Evolutionary conservation across 1,139 yeast species (phyloP).

Genomic region (Protomyces macrosporus): DNA sequence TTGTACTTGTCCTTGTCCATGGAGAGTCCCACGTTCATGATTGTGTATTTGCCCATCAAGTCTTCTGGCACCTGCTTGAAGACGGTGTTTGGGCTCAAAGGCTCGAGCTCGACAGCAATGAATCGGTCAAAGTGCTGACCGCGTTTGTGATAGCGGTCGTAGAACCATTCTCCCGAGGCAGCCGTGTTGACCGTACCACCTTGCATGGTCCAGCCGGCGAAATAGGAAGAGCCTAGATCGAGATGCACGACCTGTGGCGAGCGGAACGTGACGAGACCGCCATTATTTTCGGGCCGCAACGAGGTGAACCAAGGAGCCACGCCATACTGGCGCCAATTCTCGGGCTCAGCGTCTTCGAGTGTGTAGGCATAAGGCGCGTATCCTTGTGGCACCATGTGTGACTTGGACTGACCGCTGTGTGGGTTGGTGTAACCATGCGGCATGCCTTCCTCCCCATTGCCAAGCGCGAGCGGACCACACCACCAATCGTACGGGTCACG

Average conservation of each 20-base stretch:
- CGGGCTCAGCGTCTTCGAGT: neutral
- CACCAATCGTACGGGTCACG: slow-evolving; percentile 15
- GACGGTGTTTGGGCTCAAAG: neutral
- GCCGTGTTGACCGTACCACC: neutral
- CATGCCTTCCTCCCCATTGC: neutral
- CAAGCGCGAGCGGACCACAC: neutral
- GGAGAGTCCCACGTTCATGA: slow-evolving; percentile 18
- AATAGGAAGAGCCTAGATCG: slow-evolving; percentile 24
- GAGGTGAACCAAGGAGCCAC: slow-evolving; percentile 18
- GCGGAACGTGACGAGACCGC: slow-evolving; percentile 1
- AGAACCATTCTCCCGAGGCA: slow-evolving; percentile 20
- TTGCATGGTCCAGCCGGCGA: slow-evolving; percentile 9
- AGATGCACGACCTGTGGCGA: slow-evolving; percentile 3
- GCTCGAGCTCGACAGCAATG: slow-evolving; percentile 17
- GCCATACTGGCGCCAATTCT: slow-evolving; percentile 11
- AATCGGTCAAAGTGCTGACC: slow-evolving; percentile 16
- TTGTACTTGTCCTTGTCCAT: slow-evolving; percentile 11
- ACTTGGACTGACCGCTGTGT: slow-evolving; percentile 8
- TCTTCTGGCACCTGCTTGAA: slow-evolving; percentile 12
- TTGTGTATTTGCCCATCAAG: slow-evolving; percentile 7
- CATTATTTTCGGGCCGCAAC: neutral
- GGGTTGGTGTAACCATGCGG: neutral
- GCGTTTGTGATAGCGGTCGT: slow-evolving; percentile 16
- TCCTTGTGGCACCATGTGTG: slow-evolving; percentile 16
- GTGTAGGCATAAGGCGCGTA: slow-evolving; percentile 13